Percentiles rank a stretch among this genome's conserved stretches.
Conservation (phyloP, 306 rosid species). For the Prunus kanzakura region DNA sequence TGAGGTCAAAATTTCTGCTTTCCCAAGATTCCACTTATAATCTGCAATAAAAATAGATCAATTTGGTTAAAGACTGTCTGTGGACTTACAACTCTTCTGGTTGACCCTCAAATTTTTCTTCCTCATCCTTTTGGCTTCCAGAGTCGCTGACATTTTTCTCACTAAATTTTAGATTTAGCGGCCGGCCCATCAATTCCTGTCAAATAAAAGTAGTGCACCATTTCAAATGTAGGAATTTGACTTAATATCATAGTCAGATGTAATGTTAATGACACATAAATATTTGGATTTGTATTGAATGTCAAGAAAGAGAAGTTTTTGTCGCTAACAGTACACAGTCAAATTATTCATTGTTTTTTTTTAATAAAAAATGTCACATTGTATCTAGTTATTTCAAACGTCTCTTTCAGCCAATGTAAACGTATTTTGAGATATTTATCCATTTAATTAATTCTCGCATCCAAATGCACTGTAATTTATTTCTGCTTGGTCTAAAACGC, state of each 20-base stretch:
- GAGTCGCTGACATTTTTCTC: slow-evolving; percentile 46
- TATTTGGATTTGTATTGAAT: not conserved
- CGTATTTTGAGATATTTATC: not conserved
- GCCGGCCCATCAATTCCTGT: slow-evolving; percentile 83
- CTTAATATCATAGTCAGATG: not conserved
- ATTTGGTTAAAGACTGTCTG: slow-evolving; percentile 20
- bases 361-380: too few species aligned
- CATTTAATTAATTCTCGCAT: not conserved
- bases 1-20: slow-evolving; percentile 37
- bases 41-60: slow-evolving; percentile 19
- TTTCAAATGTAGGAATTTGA: not conserved
- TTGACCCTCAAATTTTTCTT: slow-evolving; percentile 6
- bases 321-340: not conserved
- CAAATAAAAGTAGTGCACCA: slow-evolving; percentile 1
- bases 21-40: slow-evolving; percentile 18
- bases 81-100: slow-evolving; percentile 19
- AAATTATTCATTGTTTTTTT: not conserved
- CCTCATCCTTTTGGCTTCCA: slow-evolving; percentile 44
- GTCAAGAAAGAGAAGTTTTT: too few species aligned
- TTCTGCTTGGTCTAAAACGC: slow-evolving; percentile 8
- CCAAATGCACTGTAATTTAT: not conserved
- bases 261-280: not conserved
- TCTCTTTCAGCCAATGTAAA: not conserved
- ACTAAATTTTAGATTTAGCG: slow-evolving; percentile 67
- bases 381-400: not conserved